Evolutionary conservation across 306 rosid species (phyloP), one percentile per base, ranked within the genome.

Genomic region (Cucurbita maxima): DNA sequence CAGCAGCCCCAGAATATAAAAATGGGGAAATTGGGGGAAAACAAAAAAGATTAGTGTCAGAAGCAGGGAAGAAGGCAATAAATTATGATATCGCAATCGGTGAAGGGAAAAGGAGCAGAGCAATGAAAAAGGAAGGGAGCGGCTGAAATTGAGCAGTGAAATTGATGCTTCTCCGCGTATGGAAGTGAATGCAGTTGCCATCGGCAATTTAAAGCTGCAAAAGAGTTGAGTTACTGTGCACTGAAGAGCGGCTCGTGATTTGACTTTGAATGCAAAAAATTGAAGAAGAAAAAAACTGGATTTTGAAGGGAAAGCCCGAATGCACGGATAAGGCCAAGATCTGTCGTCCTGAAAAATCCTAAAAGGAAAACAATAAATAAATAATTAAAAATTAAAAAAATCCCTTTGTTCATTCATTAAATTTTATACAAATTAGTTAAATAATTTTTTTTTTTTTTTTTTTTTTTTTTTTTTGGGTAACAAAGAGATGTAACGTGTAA

Each of bases 1-100:
- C 80, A 81, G 82, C 86, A 88, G 73, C 56, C 81, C 77, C 75
- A 81, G 74, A 69, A 55, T 78, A 38, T 68, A 73, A 77, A 84
- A 82, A 60, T 78, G 75, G 43, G 2, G 5, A 51, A 64, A 38
- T 76, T 13, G 47, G 19, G n/a, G 40, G 41, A 51, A 30, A 30
- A 30, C 34, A 82, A 80, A 80, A 78, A 79, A 58, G 66, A 75
- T 82, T 74, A 83, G 25, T 84, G 88, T 83, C 84, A 84, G 87
- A 54, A 50, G 74, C 79, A 76, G 71, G 78, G 78, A 45, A 71
- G 47, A 45, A 71, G 47, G 48, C 8, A 53, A 52, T 52, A 71
- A 53, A 30, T 3, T 4, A 51, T 25, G 16, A 7, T 4, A 30
- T 22, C 14, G 48, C 71, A 7, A 50, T 22, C 22, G 48, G 59